phyloP scores from a whole-genome alignment of 2,329 filamentous ascomycete genomes.

The Mycosphaerella sp. region DNA sequence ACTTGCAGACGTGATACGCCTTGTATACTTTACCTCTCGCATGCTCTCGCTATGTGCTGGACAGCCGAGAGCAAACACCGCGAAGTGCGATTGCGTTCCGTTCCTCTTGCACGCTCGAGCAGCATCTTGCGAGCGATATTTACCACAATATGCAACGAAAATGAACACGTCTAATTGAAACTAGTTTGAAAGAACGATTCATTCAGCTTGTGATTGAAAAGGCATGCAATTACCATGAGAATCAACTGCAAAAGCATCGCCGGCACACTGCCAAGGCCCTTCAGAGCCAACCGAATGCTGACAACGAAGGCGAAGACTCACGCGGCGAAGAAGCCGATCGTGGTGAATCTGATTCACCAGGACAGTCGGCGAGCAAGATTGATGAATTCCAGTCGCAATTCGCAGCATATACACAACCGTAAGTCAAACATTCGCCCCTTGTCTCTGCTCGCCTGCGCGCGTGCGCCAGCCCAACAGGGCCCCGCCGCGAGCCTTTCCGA shows the following conservation, averaged over 20 bases:
- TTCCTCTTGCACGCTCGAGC: not conserved
- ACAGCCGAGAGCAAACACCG: not conserved
- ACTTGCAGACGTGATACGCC: no score
- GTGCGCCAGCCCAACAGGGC: no score
- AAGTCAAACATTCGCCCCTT: not conserved
- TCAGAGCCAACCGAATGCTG: conserved; percentile 5
- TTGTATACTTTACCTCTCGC: not conserved
- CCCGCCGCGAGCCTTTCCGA: not conserved
- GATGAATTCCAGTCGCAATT: conserved; percentile 13
- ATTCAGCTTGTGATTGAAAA: conserved; percentile 19
- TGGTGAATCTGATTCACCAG: not conserved
- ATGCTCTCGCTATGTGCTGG: not conserved
- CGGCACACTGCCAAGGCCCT: conserved; percentile 11
- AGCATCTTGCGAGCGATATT: not conserved
- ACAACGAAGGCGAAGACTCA: conserved; percentile 1
- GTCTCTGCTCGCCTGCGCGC: not conserved
- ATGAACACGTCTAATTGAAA: conserved; percentile 8
- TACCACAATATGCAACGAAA: not conserved
- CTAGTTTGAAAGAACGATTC: conserved; percentile 14
- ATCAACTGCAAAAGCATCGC: conserved; percentile 16
- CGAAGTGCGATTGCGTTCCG: not conserved
- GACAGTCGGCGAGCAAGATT: conserved; percentile 7
- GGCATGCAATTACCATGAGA: conserved; percentile 17
- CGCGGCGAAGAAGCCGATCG: not conserved
- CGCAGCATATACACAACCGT: conserved; percentile 12